phyloP scores from a whole-genome alignment of 108 stramenopile genomes.

The Skeletonema potamos region DNA sequence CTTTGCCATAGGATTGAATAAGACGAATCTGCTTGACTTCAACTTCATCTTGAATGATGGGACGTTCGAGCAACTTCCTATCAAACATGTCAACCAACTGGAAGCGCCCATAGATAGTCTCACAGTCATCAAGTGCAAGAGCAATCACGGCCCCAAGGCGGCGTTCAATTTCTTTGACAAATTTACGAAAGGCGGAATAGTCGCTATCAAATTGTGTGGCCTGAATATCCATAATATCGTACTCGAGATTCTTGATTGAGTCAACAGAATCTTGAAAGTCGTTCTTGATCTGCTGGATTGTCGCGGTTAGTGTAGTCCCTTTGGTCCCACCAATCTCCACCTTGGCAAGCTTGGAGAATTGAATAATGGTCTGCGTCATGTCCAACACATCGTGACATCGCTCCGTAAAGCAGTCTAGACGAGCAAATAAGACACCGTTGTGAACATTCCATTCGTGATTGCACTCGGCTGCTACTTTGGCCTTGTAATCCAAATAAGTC shows the following conservation, averaged over 20 bases:
- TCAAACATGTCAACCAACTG: slow-evolving; percentile 88
- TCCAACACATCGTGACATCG: slow-evolving; percentile 90
- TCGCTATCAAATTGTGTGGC: slow-evolving; percentile 84
- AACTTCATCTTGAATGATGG: slow-evolving; percentile 90
- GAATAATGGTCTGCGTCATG: slow-evolving; percentile 84
- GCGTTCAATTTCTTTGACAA: slow-evolving; percentile 89
- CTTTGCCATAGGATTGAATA: slow-evolving; percentile 83
- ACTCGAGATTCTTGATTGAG: slow-evolving; percentile 76
- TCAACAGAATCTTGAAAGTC: slow-evolving; percentile 81
- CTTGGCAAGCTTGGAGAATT: slow-evolving; percentile 86
- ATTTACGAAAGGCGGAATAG: slow-evolving; percentile 74
- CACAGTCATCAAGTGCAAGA: slow-evolving; percentile 88
- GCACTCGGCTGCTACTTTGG: slow-evolving; percentile 77
- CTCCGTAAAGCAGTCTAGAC: slow-evolving; percentile 87
- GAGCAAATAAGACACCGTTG: slow-evolving; percentile 90
- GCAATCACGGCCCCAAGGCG: slow-evolving; percentile 82
- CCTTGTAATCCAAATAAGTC: slow-evolving; percentile 83
- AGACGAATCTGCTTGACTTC: slow-evolving; percentile 87
- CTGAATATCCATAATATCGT: slow-evolving; percentile 89
- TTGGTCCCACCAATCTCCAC: slow-evolving; percentile 90
- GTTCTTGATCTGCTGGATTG: slow-evolving; percentile 76
- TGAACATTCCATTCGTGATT: slow-evolving; percentile 82
- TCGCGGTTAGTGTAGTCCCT: slow-evolving; percentile 79
- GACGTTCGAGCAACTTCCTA: slow-evolving; percentile 76
- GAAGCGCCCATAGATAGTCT: slow-evolving; percentile 85